A percentile compares a stretch with the other conserved stretches of the same genome.
These are phyloP conservation scores for Thalia dealbata DNA, from an alignment of 176 grass and related monocot genomes.

Conservation along the genomic window DNA sequence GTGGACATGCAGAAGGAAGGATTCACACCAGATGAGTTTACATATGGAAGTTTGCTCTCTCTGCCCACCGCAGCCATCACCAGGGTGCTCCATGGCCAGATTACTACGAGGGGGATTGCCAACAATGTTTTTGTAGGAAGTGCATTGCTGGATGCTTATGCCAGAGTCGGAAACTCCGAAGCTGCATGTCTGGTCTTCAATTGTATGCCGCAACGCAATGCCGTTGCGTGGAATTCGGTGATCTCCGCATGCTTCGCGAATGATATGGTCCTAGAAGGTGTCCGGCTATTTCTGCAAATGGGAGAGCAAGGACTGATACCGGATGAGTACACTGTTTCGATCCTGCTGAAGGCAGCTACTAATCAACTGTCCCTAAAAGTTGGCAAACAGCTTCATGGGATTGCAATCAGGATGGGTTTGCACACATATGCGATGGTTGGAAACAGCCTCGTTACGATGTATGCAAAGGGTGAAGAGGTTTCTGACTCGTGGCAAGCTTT, in stretches of 20 bases:
- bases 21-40: slow-evolving; percentile 18
- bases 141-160: slow-evolving; percentile 24
- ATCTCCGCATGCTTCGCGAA: slow-evolving; percentile 18
- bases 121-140: slow-evolving; percentile 14
- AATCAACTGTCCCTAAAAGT: neutral
- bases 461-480: slow-evolving; percentile 9
- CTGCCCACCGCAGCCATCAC: neutral
- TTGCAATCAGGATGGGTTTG: slow-evolving; percentile 21
- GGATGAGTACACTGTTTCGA: slow-evolving; percentile 27
- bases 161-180: slow-evolving; percentile 1
- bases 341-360: slow-evolving; percentile 21
- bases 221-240: slow-evolving; percentile 19
- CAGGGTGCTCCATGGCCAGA: slow-evolving; percentile 15
- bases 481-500: slow-evolving; percentile 20
- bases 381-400: slow-evolving; percentile 23
- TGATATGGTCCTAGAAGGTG: slow-evolving; percentile 13
- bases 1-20: slow-evolving; percentile 24
- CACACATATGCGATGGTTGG: slow-evolving; percentile 7
- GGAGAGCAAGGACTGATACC: neutral
- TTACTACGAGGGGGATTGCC: slow-evolving; percentile 4
- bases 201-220: neutral
- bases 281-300: slow-evolving; percentile 20
- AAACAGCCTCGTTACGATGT: slow-evolving; percentile 23
- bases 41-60: slow-evolving; percentile 18
- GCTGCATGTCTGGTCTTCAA: slow-evolving; percentile 18